Base-by-base conservation (phyloP, 2,329 filamentous ascomycete genomes). In the Coniochaeta hoffmannii region DNA sequence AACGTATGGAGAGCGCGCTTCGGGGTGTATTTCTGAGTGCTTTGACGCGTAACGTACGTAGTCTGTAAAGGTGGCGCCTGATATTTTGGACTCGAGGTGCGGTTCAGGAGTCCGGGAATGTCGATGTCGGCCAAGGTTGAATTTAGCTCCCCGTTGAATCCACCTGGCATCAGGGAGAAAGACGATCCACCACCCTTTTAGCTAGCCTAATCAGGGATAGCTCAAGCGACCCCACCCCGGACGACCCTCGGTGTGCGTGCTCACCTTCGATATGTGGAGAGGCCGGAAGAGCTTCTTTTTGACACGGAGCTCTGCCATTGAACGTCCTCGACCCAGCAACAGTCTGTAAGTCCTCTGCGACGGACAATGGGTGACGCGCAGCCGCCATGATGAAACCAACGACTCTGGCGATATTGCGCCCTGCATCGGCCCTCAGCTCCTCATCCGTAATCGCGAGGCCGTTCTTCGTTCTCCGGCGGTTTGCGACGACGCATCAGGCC, bases 401-500 rank as follows among this genome's bases (percentile, higher is more conserved):
- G 59, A 70, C 65, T 61, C 63, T 70, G 62, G 69, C 70, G 58
- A 65, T 65, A 57, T 66, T 68, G 68, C 71, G 69, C 59, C 41
- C 41, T 26, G 67, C 65, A 58, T 60, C 65, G 30, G 64, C 66
- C 59, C 60, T 65, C 54, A 17, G 34, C 17, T 34, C 32, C 49
- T 28, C 28, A 3, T 34, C 28, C 14, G 15, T 53, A 3, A 5
- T 44, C 5, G 24, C 41, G 2, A 36, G 54, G 24, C 49, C 54
- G 12, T 30, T 32, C 22, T 11, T 35, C 14, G 50, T 71, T 68
- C 68, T 70, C 58, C 78, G 82, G 64, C 68, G 71, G 53, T 87
- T 86, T 72, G 80, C 85, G 58, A 85, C 83, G 58, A 85, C 83
- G 46, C 77, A 86, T 52, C 80, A 74, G 57, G 60, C 68, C 6